Conservation (phyloP, 1,284 basidiomycete species). For the Crepidotus sp. region DNA sequence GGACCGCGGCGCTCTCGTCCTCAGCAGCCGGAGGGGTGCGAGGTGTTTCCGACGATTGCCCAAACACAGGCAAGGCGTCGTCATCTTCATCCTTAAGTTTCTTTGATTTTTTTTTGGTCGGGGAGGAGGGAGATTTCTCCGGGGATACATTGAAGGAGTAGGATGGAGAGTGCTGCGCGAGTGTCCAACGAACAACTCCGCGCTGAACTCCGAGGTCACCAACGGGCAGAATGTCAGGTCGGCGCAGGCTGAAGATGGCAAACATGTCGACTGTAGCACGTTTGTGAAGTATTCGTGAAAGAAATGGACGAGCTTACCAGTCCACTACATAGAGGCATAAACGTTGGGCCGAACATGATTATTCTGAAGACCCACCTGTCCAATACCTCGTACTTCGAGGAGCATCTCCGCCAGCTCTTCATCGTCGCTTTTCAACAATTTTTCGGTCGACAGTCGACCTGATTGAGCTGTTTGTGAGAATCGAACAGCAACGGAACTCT, state of each 20-base stretch:
- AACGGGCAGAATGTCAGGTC: constrained; percentile 76
- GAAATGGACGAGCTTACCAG: constrained; percentile 27
- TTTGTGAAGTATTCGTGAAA: not conserved
- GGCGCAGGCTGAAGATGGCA: constrained; percentile 76
- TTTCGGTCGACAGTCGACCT: constrained; percentile 54
- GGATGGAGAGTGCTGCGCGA: constrained; percentile 52
- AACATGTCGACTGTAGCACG: constrained; percentile 77
- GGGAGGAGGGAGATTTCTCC: constrained; percentile 31
- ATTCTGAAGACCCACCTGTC: constrained; percentile 40
- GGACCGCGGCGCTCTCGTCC: constrained; percentile 21
- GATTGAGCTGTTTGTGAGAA: not conserved
- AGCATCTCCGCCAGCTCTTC: constrained; percentile 70
- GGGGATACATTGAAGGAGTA: constrained; percentile 45
- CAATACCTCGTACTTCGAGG: constrained; percentile 74
- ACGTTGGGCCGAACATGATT: not conserved
- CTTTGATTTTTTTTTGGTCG: constrained; percentile 19
- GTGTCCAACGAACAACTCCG: constrained; percentile 67
- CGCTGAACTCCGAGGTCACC: constrained; percentile 79
- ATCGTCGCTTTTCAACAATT: constrained; percentile 61
- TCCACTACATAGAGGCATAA: constrained; percentile 35
- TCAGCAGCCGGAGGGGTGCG: constrained; percentile 17
- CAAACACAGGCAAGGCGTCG: constrained; percentile 16
- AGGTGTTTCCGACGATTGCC: constrained; percentile 19
- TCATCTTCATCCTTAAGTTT: constrained; percentile 16
- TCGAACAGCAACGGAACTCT: constrained; percentile 13